Base-by-base conservation (phyloP, 2,329 filamentous ascomycete genomes). In the Alternaria metachromatica region DNA sequence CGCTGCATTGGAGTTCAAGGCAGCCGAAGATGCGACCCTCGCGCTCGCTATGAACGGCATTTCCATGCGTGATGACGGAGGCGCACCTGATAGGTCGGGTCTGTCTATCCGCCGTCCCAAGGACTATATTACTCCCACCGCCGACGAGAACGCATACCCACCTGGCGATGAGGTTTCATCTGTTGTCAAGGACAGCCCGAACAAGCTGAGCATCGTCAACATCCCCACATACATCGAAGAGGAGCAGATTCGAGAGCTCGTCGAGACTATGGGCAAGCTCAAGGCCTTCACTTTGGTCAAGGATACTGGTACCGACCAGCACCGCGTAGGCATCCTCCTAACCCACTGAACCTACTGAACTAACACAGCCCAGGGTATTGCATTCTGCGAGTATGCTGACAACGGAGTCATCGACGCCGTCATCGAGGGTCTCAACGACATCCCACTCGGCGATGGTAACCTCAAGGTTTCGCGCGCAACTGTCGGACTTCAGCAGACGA, bases 341-440 rank as follows among this genome's bases (percentile, higher is more conserved):
- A 9, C 6, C 20, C 23, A 26, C 23, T 6, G n/a, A 50, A 4
- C 28, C 11, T 8, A 2, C 13, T 45, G n/a, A 20, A 50, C 70
- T 76, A 68, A 74, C 33, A 21, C 28, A 15, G 33, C 64, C 30
- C 69, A 97, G 91, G 96, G 96, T 30, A 94, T 99, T 73, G 95
- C 95, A 1, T 99, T 99, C 84, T 97, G 93, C 82, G 96, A 99
- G 81, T 99, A 97, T 73, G 86, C 88, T 58, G 93, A 98, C 65
- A 87, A 93, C 8, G 81, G 86, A 9, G 87, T 88, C 43, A 97
- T 96, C 23, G 90, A 92, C 62, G 90, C 95, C 63, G 96, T 96
- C 12, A 90, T 98, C 13, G 92, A 97, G 71, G 93, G 93, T 11
- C 84, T 99, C 28, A 95, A 98, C 74, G 92, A 92, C 33, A 97